Evolutionary conservation across 108 stramenopile genomes (phyloP), one percentile per base, ranked within the genome.

Genomic region (Discostella stelligeroides): DNA sequence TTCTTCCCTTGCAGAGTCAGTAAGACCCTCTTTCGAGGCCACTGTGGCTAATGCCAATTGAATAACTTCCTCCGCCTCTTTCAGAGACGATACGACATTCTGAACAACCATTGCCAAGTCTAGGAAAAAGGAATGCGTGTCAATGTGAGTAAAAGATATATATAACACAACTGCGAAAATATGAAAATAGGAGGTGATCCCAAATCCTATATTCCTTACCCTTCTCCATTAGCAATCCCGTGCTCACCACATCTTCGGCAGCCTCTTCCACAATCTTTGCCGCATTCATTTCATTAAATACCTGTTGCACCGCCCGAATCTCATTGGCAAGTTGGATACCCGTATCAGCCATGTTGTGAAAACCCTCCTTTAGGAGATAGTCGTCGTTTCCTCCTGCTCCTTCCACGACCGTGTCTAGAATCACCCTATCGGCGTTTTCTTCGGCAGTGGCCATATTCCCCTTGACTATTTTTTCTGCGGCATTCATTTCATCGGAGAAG

Each of bases 191-290:
- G n/a, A n/a, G n/a, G n/a, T n/a, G n/a, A n/a, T n/a, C n/a, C n/a
- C n/a, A n/a, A n/a, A n/a, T n/a, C n/a, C n/a, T n/a, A n/a, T n/a
- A n/a, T n/a, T n/a, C n/a, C 66, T 51, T 21, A 66, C 66, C 66
- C 40, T 55, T 68, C 55, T 68, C 66, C 27, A 68, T 38, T n/a
- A 56, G n/a, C 0, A 68, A 30, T 11, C 56, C 53, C 66, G 50
- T 43, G 1, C 30, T 21, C 0, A 68, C 53, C 25, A 68, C 51
- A n/a, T 55, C 43, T 38, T 68, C 54, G n/a, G 66, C 51, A 4
- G 66, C 66, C 6, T 38, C 54, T 30, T 68, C 66, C 37, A 68
- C 37, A 14, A 54, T 55, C 23, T 55, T 68, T 18, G 66, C 66
- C 7, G 66, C 66, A 18, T 55, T 51, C 12, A 55, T 21, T 30